phyloP scores from a whole-genome alignment of 805 yeast genomes.

The Cyberlindnera euphorbiae region DNA sequence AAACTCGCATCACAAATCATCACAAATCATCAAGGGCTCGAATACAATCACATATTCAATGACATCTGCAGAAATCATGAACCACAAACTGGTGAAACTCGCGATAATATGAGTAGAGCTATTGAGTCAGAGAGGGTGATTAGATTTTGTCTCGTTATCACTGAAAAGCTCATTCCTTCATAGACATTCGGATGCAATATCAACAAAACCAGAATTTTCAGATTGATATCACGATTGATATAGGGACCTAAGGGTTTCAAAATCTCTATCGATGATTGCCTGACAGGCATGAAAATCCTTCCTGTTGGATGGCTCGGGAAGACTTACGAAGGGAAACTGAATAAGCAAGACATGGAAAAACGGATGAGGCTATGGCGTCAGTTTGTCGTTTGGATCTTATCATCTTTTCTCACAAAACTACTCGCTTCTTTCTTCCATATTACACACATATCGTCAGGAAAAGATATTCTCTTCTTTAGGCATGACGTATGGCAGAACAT shows the following conservation, averaged over 20 bases:
- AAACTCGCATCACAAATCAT: conserved; percentile 19
- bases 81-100: conserved; percentile 20
- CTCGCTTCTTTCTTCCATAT: conserved; percentile 59
- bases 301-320: conserved; percentile 55
- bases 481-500: conserved; percentile 53
- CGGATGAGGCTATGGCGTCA: conserved; percentile 33
- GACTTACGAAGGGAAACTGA: conserved; percentile 19
- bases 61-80: conserved; percentile 29
- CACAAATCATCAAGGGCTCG: conserved; percentile 30
- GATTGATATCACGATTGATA: conserved; percentile 35
- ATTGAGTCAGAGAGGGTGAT: conserved; percentile 33
- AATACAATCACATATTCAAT: conserved; percentile 35
- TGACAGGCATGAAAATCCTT: conserved; percentile 34
- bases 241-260: conserved; percentile 33
- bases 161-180: conserved; percentile 47
- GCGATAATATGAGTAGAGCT: no score
- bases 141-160: conserved; percentile 36
- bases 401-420: conserved; percentile 39
- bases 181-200: conserved; percentile 46
- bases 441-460: conserved; percentile 47
- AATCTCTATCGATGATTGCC: conserved; percentile 30
- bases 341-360: conserved; percentile 38
- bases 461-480: conserved; percentile 44
- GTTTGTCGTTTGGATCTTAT: conserved; percentile 59
- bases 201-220: conserved; percentile 41